Evolutionary conservation across 805 yeast species (phyloP).

Genomic region (Candida michaelii): DNA sequence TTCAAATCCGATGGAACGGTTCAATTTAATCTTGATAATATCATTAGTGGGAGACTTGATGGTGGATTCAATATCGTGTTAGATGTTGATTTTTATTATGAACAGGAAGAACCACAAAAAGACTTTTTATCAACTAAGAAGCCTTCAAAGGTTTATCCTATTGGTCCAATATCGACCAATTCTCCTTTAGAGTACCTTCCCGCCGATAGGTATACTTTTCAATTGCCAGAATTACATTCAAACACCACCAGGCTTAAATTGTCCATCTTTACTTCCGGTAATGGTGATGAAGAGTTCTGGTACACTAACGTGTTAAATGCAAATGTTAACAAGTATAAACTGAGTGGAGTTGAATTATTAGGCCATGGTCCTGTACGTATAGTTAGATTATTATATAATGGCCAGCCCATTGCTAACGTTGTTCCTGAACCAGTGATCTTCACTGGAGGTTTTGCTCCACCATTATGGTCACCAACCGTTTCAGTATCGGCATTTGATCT

Average conservation of each 20-base stretch:
- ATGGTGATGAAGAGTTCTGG: constrained; percentile 84
- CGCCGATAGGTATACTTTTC: constrained; percentile 31
- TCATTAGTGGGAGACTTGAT: constrained; percentile 50
- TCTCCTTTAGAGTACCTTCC: constrained; percentile 53
- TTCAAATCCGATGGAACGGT: constrained; percentile 47
- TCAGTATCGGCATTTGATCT: constrained; percentile 73
- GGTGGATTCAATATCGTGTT: constrained; percentile 62
- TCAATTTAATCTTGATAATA: constrained; percentile 63
- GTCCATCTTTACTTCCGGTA: constrained; percentile 68
- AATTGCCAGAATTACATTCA: constrained; percentile 46
- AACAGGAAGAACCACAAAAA: constrained; percentile 4
- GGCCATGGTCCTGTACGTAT: constrained; percentile 76
- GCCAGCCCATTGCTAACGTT: constrained; percentile 55
- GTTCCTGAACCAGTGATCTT: constrained; percentile 73
- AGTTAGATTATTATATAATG: constrained; percentile 62
- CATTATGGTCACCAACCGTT: constrained; percentile 80
- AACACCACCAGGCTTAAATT: constrained; percentile 63
- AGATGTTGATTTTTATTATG: constrained; percentile 50
- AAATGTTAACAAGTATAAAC: constrained; percentile 29
- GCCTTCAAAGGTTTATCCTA: constrained; percentile 42
- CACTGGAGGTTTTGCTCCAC: constrained; percentile 81
- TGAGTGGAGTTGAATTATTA: constrained; percentile 28
- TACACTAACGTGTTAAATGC: constrained; percentile 60
- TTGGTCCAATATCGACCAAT: constrained; percentile 20
- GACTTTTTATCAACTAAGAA: constrained; percentile 27